Base-by-base conservation (phyloP, 495 filamentous ascomycete species). In the Cryomyces minteri region DNA sequence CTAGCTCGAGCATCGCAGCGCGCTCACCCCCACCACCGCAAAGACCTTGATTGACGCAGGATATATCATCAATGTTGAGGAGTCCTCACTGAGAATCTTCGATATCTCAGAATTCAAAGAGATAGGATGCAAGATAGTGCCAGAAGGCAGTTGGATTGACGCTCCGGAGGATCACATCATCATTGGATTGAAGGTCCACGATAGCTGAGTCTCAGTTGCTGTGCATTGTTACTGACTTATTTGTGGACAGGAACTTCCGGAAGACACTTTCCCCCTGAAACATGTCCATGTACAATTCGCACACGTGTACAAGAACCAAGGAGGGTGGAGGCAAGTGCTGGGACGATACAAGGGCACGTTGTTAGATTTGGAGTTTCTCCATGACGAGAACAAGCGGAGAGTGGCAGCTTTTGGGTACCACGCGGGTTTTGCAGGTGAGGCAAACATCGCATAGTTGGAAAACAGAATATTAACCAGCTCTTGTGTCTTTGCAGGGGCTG, bases 291-390 rank as follows among this genome's bases (percentile, higher is more conserved):
- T 98, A 49, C 81, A 86, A 50, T 94, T 94, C 54, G 83, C 58
- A 5, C 71, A 76, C 56, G 83, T 74, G 65, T 93, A 86, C 68
- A 94, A 94, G 71, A 65, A 80, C 53, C 90, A 96, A 63, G 76
- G 66, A 40, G 84, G 82, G 25, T 95, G 87, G 88, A 77, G 83
- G 50, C 68, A 73, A 8, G 81, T 86, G 18, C 74, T 98, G 10
- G 71, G 76, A 6, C 71, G 79, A 31, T 90, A 88, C 31, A 80
- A 79, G 40, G 88, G 88, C 42, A 82, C 74, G 6, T 74, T 98
- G 28, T 72, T 87, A 40, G 88, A 98, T 53, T 70, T 98, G 45
- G 88, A 98, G 58, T 95, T 95, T 62, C 67, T 95, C n/a, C 74
- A 76, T 12, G 83, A 94, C 51, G 73, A 73, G 32, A 69, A 58